Percentiles rank a stretch among this genome's conserved stretches.
Conservation (phyloP, 352 stramenopile genomes). For the Phytophthora multivora region DNA sequence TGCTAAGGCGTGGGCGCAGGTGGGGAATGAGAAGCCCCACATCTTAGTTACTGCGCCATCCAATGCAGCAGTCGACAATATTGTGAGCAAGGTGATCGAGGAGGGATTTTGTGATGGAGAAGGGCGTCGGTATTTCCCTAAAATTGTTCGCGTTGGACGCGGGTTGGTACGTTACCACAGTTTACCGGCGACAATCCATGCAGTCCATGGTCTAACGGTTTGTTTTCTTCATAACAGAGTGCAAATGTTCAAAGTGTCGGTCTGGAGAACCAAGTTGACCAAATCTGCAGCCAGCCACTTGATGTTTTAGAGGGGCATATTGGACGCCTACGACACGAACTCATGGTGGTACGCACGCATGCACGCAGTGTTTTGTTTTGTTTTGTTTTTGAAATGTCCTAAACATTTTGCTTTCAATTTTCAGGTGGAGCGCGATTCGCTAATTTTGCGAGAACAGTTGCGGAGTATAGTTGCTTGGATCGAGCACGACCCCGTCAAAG, state of each 20-base stretch:
- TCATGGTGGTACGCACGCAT: conserved; percentile 49
- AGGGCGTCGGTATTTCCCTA: conserved; percentile 93
- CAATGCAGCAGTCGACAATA: conserved; percentile 96
- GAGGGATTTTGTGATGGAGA: conserved; percentile 95
- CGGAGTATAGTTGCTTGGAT: conserved; percentile 78
- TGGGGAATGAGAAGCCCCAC: conserved; percentile 92
- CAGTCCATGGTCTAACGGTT: conserved; percentile 1
- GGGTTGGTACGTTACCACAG: conserved; percentile 57
- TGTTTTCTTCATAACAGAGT: conserved; percentile 44
- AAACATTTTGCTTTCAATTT: not conserved
- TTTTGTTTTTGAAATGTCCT: not conserved
- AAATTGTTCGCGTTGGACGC: conserved; percentile 93
- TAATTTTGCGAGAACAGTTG: conserved; percentile 67
- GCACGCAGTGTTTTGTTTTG: not conserved
- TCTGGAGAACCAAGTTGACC: conserved; percentile 84
- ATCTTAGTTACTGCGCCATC: conserved; percentile 94
- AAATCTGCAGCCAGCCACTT: conserved; percentile 76
- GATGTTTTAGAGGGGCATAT: conserved; percentile 78
- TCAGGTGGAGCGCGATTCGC: conserved; percentile 78
- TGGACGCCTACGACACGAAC: conserved; percentile 48
- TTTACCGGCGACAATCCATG: not conserved
- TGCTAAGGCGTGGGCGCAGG: conserved; percentile 76
- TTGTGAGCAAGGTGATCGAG: conserved; percentile 96
- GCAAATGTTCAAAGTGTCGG: conserved; percentile 78
- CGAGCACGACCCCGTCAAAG: conserved; percentile 55